These are phyloP conservation scores for Capsella bursapastoris DNA, from an alignment of 345 rosid species.

Conservation along the genomic window DNA sequence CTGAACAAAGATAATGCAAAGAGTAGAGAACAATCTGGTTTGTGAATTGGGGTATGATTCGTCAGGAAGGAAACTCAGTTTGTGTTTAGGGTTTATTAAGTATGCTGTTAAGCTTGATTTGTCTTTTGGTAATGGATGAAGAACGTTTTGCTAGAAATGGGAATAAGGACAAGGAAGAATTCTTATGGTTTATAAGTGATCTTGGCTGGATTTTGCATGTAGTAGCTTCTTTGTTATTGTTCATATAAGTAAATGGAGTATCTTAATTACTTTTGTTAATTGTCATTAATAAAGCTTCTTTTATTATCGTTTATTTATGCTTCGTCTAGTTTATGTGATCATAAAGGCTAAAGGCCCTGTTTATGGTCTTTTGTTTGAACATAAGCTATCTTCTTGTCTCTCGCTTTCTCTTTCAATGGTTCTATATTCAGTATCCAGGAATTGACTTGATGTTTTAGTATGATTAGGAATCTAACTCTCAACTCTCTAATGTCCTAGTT, in stretches of 20 bases:
- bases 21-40: slow-evolving; percentile 5
- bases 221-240: slow-evolving; percentile 28
- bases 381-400: too few relatives aligned
- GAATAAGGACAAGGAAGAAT: slow-evolving; percentile 12
- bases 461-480: neutral
- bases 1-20: neutral
- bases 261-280: slow-evolving; percentile 25
- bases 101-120: slow-evolving; percentile 19
- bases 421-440: neutral
- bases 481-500: neutral
- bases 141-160: slow-evolving; percentile 38
- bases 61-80: slow-evolving; percentile 18
- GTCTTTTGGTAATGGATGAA: slow-evolving; percentile 15
- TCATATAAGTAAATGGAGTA: slow-evolving; percentile 33
- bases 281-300: slow-evolving; percentile 31
- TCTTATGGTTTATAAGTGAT: slow-evolving; percentile 25
- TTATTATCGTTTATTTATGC: slow-evolving; percentile 16
- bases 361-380: neutral
- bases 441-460: slow-evolving; percentile 16
- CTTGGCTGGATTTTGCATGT: slow-evolving; percentile 27
- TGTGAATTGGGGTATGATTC: slow-evolving; percentile 24
- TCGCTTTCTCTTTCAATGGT: neutral
- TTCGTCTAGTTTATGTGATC: slow-evolving; percentile 16
- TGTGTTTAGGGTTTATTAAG: slow-evolving; percentile 15
- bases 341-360: slow-evolving; percentile 1